Base-by-base conservation (phyloP, 331 rosid genomes). In the Quercus tomentella region DNA sequence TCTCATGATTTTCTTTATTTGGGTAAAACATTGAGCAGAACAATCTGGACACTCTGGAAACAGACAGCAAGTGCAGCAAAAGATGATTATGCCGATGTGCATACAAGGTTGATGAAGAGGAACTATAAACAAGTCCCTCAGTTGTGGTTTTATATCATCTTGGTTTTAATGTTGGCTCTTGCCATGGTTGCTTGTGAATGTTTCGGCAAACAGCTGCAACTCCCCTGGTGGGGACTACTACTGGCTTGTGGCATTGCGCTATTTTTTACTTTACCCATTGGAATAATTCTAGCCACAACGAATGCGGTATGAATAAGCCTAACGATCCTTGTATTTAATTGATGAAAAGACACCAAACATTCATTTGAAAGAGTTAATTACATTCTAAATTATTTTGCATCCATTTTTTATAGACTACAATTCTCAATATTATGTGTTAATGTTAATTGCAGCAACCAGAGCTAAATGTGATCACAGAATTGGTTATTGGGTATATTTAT, bases 201-300 rank as follows among this genome's bases (percentile, higher is more conserved):
- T 28, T 94, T 92, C 22, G 89, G 37, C 51, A 54, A 78, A 80
- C 92, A 91, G 77, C 91, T 94, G 26, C 98, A 91, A 57, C 86
- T 94, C 51, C 97, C 98, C n/a, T 94, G 92, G 90, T 92, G 98
- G 98, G 97, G 98, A 74, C 75, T 94, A 58, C 3, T 92, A 6
- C 15, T 94, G 37, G 89, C 98, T 5, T 79, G 88, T 31, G 71
- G 33, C 8, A 81, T 94, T 78, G 95, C 97, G n/a, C 66, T 91
- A 0, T 55, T 85, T 62, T 91, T 92, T 89, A 94, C 98, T 58
- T 82, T 91, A 61, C 97, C 98, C 28, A 31, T 89, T 80, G 97
- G 97, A 10, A 88, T 94, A 51, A 88, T 94, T 80, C 91, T 84
- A 86, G 97, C 97, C 72, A 94, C 98, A 62, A 92, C 97, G 43